Evolutionary conservation across 345 rosid genomes (phyloP).

Genomic region (Euphorbia peplus): DNA sequence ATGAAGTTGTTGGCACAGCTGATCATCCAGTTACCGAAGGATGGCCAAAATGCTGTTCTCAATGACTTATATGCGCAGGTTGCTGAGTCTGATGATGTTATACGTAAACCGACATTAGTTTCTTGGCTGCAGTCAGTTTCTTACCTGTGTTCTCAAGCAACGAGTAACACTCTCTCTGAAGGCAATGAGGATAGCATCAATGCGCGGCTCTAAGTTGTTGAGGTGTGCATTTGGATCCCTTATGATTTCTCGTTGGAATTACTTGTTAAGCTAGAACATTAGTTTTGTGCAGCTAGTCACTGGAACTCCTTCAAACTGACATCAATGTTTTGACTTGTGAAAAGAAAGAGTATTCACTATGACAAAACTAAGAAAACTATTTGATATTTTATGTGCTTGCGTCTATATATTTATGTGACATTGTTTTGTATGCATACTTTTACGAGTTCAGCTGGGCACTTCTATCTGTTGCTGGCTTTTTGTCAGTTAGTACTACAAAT

Average conservation of each 20-base stretch:
- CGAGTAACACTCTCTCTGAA: constrained; percentile 19
- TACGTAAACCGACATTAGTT: constrained; percentile 78
- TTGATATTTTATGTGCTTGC: background rate
- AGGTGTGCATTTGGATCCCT: constrained; percentile 10
- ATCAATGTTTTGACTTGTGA: background rate
- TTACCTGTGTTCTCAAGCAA: constrained; percentile 54
- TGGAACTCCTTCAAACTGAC: background rate
- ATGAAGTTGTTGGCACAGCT: constrained; percentile 78
- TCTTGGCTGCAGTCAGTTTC: constrained; percentile 88
- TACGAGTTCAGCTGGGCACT: background rate
- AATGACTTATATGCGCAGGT: constrained; percentile 72
- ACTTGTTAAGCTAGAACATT: background rate
- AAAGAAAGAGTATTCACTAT: background rate
- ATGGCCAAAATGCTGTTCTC: constrained; percentile 72
- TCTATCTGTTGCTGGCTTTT: background rate
- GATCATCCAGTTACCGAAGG: constrained; percentile 61
- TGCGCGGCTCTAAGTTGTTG: constrained; percentile 39
- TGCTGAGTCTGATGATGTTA: constrained; percentile 90
- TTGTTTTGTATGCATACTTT: background rate
- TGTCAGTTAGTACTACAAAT: background rate
- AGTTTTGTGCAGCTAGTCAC: background rate
- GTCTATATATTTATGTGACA: background rate
- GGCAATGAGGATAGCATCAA: constrained; percentile 24
- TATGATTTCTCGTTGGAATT: background rate
- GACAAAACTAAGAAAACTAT: background rate